Base-by-base conservation (phyloP, 2,329 filamentous ascomycete species). In the Cadophora luteo-olivacea region DNA sequence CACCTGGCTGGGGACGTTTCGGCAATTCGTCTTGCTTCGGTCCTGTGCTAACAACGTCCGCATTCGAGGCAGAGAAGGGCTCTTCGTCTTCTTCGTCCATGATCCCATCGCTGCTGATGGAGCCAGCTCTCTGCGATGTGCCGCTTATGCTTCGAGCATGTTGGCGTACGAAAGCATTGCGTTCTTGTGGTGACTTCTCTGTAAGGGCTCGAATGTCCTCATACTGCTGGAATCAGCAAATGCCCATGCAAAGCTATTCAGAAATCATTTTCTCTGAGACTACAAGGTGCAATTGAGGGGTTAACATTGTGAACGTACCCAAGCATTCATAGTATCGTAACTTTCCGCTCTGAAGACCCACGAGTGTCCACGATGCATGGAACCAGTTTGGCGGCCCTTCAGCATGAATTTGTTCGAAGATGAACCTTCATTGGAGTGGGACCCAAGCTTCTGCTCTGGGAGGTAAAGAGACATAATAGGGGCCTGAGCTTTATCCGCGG, bases 321-420 rank as follows among this genome's bases (percentile, higher is more conserved):
- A 99, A 57, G 94, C 93, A 84, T 97, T 89, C 95, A 98, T 97
- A 16, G 94, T 97, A 74, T 98, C 95, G 79, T 97, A 85, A 73
- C 87, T 89, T 75, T 91, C 89, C 64, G 88, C 89, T 57, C 89
- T 86, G 80, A 92, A 91, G 25, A 91, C 88, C 89, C 89, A 92
- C 2, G 87, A 90, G 74, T 91, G 89, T 29, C 88, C 89, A 66
- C 94, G 92, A 80, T 98, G 96, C 89, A 98, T 93, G 4, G 91
- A 84, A 64, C 96, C 95, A 4, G 94, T 96, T 81, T 98, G 95
- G 69, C 94, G 92, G 55, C 96, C 96, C 81, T 98, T 99, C 76
- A 99, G 89, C 80, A 97, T 93, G 79, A 99, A 99, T 79, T 99
- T 99, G 83, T 97, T 95, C 51, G 94, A 97, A 14, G 91, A 92